phyloP scores from a whole-genome alignment of 2,329 filamentous ascomycete genomes.

The Ophiocordyceps australis region DNA sequence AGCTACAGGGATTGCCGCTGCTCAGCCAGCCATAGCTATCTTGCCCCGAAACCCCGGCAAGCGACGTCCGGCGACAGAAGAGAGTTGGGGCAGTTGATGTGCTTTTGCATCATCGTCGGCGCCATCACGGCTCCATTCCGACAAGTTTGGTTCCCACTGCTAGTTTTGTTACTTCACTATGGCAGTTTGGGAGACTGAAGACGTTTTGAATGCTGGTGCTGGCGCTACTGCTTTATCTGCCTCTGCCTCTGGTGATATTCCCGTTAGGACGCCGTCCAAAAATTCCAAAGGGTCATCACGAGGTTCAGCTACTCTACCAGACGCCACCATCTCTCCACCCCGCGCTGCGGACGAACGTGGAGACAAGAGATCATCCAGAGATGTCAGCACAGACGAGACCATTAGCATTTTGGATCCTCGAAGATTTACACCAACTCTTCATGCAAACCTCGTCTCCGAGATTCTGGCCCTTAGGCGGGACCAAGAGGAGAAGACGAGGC shows the following conservation, averaged over 20 bases:
- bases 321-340: constrained; percentile 38
- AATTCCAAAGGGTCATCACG: constrained; percentile 36
- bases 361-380: constrained; percentile 32
- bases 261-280: constrained; percentile 55
- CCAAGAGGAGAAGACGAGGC: constrained; percentile 71
- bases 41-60: too few relatives aligned
- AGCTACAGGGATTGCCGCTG: too few relatives aligned
- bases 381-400: constrained; percentile 46
- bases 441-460: constrained; percentile 87
- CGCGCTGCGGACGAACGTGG: constrained; percentile 21
- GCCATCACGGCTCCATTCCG: too few relatives aligned
- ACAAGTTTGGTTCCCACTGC: too few relatives aligned
- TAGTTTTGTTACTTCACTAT: constrained; percentile 16
- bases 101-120: too few relatives aligned
- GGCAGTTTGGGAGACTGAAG: constrained; percentile 43
- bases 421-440: constrained; percentile 84
- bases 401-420: constrained; percentile 70
- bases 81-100: too few relatives aligned
- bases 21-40: too few relatives aligned
- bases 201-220: constrained; percentile 35
- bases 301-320: constrained; percentile 48
- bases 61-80: too few relatives aligned
- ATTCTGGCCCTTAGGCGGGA: constrained; percentile 77
- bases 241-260: constrained; percentile 53
- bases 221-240: constrained; percentile 40